These are phyloP conservation scores for Pythium graminicola DNA, from an alignment of 352 stramenopile species.

Conservation along the genomic window DNA sequence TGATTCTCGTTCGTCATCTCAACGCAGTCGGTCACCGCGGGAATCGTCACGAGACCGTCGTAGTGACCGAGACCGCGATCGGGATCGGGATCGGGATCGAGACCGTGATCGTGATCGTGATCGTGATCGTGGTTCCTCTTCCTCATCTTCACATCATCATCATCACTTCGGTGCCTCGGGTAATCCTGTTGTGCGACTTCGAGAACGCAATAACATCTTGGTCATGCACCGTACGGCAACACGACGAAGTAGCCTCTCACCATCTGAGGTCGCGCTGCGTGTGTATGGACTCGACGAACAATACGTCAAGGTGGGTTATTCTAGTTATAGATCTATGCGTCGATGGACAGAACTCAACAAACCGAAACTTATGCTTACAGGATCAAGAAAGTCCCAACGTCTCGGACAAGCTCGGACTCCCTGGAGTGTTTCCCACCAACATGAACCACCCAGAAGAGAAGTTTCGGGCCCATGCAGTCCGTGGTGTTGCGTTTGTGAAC, in stretches of 20 bases:
- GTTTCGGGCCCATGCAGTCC: conserved; percentile 67
- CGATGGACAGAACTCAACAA: background rate
- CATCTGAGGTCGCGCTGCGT: conserved; percentile 40
- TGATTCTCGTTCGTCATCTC: conserved; percentile 16
- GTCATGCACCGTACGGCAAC: conserved; percentile 63
- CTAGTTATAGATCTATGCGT: background rate
- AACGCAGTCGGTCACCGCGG: conserved; percentile 16
- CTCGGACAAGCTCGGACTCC: conserved; percentile 61
- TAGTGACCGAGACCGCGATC: conserved; percentile 28
- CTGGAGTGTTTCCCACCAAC: conserved; percentile 71
- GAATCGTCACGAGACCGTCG: conserved; percentile 16
- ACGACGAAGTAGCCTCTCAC: conserved; percentile 39
- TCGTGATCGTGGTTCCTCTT: conserved; percentile 23
- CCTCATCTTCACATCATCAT: conserved; percentile 11
- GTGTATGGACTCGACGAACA: conserved; percentile 60
- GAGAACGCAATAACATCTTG: conserved; percentile 67
- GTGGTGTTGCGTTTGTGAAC: conserved; percentile 71
- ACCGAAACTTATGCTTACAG: conserved; percentile 18
- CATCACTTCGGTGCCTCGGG: conserved; percentile 37
- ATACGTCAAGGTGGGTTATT: conserved; percentile 60
- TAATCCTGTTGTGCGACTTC: conserved; percentile 45
- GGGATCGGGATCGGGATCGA: conserved; percentile 23
- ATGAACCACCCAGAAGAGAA: conserved; percentile 74
- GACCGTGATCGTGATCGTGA: conserved; percentile 19
- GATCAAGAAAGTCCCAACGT: conserved; percentile 57